phyloP scores from a whole-genome alignment of 345 rosid species.

The Citrus reticulata region DNA sequence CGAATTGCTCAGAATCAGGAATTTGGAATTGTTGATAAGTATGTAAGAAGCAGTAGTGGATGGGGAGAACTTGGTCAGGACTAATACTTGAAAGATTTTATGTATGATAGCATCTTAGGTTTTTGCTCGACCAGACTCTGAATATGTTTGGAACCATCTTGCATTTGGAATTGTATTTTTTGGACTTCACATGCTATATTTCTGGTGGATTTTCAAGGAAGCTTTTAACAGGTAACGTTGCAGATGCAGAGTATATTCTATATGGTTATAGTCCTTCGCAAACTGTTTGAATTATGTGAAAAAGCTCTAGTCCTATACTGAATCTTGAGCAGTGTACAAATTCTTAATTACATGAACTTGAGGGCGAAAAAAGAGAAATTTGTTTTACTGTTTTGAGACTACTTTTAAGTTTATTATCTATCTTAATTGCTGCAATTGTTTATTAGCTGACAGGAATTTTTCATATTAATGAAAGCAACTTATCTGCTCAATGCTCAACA shows the following conservation, averaged over 20 bases:
- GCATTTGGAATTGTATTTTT: conserved; percentile 2
- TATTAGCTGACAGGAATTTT: not conserved
- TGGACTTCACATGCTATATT: conserved; percentile 17
- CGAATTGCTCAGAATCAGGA: conserved; percentile 42
- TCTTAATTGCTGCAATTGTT: not conserved
- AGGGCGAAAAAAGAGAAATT: too few relatives aligned
- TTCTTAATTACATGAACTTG: not conserved
- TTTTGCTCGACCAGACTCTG: not conserved
- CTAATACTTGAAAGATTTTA: conserved; percentile 15
- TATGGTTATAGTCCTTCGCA: not conserved
- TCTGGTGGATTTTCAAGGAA: conserved; percentile 13
- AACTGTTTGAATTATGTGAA: conserved; percentile 1
- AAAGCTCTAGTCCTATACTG: not conserved
- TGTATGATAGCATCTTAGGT: not conserved
- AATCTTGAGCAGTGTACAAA: not conserved
- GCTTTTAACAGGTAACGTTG: conserved; percentile 26
- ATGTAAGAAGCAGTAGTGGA: conserved; percentile 46
- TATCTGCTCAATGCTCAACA: not conserved
- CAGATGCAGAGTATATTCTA: conserved; percentile 1
- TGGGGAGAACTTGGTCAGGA: conserved; percentile 31
- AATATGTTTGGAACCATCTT: not conserved
- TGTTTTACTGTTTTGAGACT: not conserved
- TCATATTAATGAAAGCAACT: not conserved
- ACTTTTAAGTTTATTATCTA: not conserved
- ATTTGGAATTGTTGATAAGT: conserved; percentile 43